Evolutionary conservation across 805 yeast genomes (phyloP), one percentile per base, ranked within the genome.

Genomic region (Ogataea paradorogensis): DNA sequence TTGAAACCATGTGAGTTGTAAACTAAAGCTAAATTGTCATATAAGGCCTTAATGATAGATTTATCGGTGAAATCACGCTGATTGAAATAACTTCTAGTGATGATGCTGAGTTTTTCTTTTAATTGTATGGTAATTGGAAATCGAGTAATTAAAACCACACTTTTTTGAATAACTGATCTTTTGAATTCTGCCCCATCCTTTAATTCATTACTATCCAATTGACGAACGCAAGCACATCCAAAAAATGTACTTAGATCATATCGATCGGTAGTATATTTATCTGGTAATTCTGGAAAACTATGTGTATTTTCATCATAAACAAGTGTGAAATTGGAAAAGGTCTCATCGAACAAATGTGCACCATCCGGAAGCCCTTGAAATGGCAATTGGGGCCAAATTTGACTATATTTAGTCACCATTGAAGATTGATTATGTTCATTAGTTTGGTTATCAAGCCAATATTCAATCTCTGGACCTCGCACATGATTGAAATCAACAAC

Each of bases 351-450:
- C 15, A 90, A 72, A 60, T 93, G 99, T 2, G 95, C 82, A 4
- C 98, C 98, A 63, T 93, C 99, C 0, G 99, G 98, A 15, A 93
- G 66, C 1, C 96, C 95, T 58, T 90, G 97, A 56, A 93, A 93
- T 3, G 99, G 95, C 29, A 93, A 63, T 54, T 82, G 80, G 9
- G 93, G 89, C 90, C 96, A 93, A 14, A 84, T 64, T 3, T 64
- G 53, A 11, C 61, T 52, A 20, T 56, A 57, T 29, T 65, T 62
- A 15, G 47, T 64, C 25, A 58, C 51, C 27, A 62, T 53, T 2
- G 43, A 48, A n/a, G 41, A 22, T 22, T 63, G 66, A 20, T 62
- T 66, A 2, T 71, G 68, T 4, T 43, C 51, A 6, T 39, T 46
- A 0, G 58, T 48, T 38, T 64, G 60, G 30, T 65, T 63, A 53